A percentile compares a stretch with the other conserved stretches of the same genome.
Evolutionary conservation across 345 rosid species (phyloP).

Genomic region (Diplotaxis tenuifolia): DNA sequence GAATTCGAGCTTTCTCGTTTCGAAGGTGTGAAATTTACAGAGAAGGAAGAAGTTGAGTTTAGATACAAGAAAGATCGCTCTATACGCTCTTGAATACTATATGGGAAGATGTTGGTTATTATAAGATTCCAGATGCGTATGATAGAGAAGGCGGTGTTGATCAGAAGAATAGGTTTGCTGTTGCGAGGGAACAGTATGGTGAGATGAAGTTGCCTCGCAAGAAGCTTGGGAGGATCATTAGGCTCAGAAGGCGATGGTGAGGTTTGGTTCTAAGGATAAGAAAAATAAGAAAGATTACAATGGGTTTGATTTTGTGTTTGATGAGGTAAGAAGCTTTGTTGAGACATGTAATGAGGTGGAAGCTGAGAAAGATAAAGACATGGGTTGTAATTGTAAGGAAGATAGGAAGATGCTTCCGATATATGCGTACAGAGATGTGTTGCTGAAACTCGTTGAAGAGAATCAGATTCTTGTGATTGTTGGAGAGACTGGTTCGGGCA

Average conservation of each 20-base stretch:
- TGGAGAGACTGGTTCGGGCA: conserved; percentile 95
- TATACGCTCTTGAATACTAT: conserved; percentile 15
- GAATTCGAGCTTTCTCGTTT: background rate
- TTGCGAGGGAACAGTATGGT: background rate
- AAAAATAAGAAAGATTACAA: background rate
- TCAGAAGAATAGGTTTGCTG: conserved; percentile 36
- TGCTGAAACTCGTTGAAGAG: conserved; percentile 60
- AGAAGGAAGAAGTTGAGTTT: conserved; percentile 18
- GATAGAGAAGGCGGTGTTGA: conserved; percentile 27
- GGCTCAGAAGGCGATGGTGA: conserved; percentile 14
- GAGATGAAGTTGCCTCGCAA: no score
- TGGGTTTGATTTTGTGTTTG: conserved; percentile 30
- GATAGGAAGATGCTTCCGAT: conserved; percentile 69
- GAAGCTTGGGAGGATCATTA: conserved; percentile 37
- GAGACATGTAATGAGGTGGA: conserved; percentile 1
- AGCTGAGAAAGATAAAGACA: background rate
- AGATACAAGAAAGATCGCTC: conserved; percentile 8
- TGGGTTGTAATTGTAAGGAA: conserved; percentile 32
- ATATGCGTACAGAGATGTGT: conserved; percentile 60
- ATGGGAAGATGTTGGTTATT: conserved; percentile 8
- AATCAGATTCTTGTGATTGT: conserved; percentile 89
- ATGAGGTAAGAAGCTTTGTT: background rate
- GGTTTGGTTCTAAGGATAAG: conserved; percentile 6
- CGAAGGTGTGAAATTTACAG: conserved; percentile 22
- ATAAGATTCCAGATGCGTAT: conserved; percentile 30